phyloP scores from a whole-genome alignment of 2,329 filamentous ascomycete species.

The Phoma sp. region DNA sequence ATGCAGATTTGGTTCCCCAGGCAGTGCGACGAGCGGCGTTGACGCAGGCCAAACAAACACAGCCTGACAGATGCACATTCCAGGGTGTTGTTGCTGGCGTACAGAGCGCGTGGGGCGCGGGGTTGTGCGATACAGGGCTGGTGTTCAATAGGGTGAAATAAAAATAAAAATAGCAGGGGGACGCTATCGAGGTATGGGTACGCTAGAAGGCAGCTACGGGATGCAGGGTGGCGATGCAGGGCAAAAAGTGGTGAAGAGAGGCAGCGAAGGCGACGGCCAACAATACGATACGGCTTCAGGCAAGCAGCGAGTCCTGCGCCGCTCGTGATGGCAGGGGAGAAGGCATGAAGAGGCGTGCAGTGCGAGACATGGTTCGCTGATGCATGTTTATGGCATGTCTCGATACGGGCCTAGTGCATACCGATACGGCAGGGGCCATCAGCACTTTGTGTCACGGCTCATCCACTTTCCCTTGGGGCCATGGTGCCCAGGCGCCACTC shows the following conservation, averaged over 20 bases:
- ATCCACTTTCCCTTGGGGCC: slow-evolving; percentile 3
- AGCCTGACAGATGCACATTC: slow-evolving; percentile 15
- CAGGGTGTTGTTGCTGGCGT: not conserved
- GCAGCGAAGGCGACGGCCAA: too few species aligned
- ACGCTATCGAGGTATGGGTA: not conserved
- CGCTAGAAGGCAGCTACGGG: slow-evolving; percentile 1
- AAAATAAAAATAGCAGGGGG: slow-evolving; percentile 10
- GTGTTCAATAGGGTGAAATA: not conserved
- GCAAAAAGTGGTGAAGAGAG: not conserved
- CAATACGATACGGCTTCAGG: not conserved
- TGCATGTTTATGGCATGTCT: not conserved
- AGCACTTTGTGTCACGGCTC: not conserved
- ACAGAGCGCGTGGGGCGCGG: slow-evolving; percentile 14
- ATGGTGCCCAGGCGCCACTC: slow-evolving; percentile 1
- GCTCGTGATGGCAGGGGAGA: slow-evolving; percentile 4
- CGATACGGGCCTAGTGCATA: slow-evolving; percentile 8
- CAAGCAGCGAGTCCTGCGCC: not conserved
- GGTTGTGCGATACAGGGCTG: slow-evolving; percentile 10
- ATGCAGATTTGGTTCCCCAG: slow-evolving; percentile 4
- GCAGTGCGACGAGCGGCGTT: not conserved
- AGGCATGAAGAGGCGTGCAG: slow-evolving; percentile 3
- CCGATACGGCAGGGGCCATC: slow-evolving; percentile 1
- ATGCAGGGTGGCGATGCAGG: slow-evolving; percentile 9
- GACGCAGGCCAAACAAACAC: slow-evolving; percentile 8
- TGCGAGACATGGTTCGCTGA: slow-evolving; percentile 9